Evolutionary conservation across 495 filamentous ascomycete genomes (phyloP).

Genomic region (Aspergillus mulundensis): DNA sequence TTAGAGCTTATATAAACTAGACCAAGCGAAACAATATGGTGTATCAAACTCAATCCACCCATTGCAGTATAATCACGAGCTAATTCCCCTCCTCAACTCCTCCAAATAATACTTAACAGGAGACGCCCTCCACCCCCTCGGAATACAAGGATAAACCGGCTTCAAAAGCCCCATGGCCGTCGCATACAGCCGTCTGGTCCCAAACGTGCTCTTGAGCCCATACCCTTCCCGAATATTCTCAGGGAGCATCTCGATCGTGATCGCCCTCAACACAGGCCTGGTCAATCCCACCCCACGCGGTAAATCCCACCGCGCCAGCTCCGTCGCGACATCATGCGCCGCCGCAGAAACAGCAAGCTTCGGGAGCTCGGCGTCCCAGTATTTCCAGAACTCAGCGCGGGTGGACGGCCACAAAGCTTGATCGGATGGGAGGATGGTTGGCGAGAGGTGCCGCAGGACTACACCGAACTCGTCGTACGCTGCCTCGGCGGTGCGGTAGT

Average conservation of each 20-base stretch:
- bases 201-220: slow-evolving; percentile 31
- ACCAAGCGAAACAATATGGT: not conserved
- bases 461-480: slow-evolving; percentile 35
- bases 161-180: slow-evolving; percentile 35
- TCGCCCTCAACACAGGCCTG: slow-evolving; percentile 32
- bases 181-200: slow-evolving; percentile 32
- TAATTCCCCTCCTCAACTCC: slow-evolving; percentile 26
- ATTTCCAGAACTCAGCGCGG: slow-evolving; percentile 36
- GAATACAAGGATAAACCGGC: slow-evolving; percentile 39
- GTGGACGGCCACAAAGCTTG: slow-evolving; percentile 30
- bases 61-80: slow-evolving; percentile 16
- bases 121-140: slow-evolving; percentile 27
- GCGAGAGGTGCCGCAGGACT: slow-evolving; percentile 24
- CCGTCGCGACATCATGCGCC: slow-evolving; percentile 32
- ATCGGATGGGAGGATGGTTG: slow-evolving; percentile 17
- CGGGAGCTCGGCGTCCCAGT: slow-evolving; percentile 38
- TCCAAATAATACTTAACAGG: slow-evolving; percentile 32
- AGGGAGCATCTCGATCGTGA: slow-evolving; percentile 42
- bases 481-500: slow-evolving; percentile 33
- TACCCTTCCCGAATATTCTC: slow-evolving; percentile 35
- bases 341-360: slow-evolving; percentile 29
- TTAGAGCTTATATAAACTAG: not conserved
- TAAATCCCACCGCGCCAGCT: slow-evolving; percentile 27
- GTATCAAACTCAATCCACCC: not conserved
- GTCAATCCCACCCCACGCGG: slow-evolving; percentile 33